Evolutionary conservation across 345 rosid genomes (phyloP), one percentile per base, ranked within the genome.

Genomic region (Salix brachista): DNA sequence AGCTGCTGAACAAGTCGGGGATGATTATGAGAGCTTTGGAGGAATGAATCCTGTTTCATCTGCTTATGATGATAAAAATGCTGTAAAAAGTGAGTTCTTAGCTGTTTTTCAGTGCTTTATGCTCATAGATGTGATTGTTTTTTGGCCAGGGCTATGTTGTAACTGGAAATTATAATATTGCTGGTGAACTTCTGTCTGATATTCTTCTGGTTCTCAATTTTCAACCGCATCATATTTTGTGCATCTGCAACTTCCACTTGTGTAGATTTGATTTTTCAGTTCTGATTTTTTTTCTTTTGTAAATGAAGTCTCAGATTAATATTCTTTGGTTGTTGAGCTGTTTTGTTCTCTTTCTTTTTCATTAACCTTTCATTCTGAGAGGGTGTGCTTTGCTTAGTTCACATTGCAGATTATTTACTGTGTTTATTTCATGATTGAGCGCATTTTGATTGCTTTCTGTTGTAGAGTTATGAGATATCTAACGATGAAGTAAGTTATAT

Each of bases 21-120:
- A 88, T 71, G 90, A 82, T 4, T 87, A 87, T 78, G 89, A 87
- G 77, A 85, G 84, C 80, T 82, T 82, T 86, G 90, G 89, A 80
- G 90, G 89, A 80, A 79, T 77, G 62, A 83, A 65, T 69, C 85
- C 85, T 46, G 78, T 83, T 79, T 91, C 96, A 77, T 89, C 90
- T 48, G 56, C 86, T 67, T 81, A 73, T 86, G 94, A 87, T 79
- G 94, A 93, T 80, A 93, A 88, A 89, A 87, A 84, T 89, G 83
- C 86, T 61, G 84, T 76, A 81, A 88, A 89, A 82, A 84, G 90
- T 88, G 81, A 83, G 89, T 85, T 78, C 61, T 52, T 21, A 23
- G n/a, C 60, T 39, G 61, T 67, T 32, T 30, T 73, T 32, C 61
- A 28, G 69, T 68, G 11, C 65, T 56, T 68, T 41, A 73, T 42